These are phyloP conservation scores for Sequoia sempervirens DNA, from an alignment of 75 land plant genomes.

Conservation along the genomic window DNA sequence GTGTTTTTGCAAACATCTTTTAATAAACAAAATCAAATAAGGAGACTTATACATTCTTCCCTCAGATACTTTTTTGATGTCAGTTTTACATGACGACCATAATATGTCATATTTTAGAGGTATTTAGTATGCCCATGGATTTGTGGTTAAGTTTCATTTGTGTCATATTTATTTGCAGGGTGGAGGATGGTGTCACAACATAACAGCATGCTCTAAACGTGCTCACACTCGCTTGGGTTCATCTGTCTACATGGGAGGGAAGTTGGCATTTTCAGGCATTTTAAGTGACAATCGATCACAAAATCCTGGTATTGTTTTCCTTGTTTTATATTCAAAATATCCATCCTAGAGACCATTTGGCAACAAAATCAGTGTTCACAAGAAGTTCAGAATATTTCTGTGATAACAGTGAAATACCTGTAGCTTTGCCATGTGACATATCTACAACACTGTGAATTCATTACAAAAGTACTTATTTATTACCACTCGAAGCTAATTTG, in stretches of 20 bases:
- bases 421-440: not conserved
- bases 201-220: constrained; percentile 12
- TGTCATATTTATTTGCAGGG: constrained; percentile 4
- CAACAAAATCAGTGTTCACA: not conserved
- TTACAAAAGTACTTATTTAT: not conserved
- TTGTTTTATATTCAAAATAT: not conserved
- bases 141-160: not conserved
- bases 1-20: not conserved
- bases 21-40: not conserved
- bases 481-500: not conserved
- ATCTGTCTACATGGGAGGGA: constrained; percentile 5
- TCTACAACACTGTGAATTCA: not conserved
- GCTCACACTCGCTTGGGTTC: constrained; percentile 7
- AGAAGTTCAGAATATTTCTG: not conserved
- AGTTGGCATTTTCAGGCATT: constrained; percentile 1
- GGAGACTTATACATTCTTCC: not conserved
- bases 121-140: not conserved
- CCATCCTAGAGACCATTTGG: not conserved
- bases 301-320: not conserved
- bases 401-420: not conserved
- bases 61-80: not conserved
- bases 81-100: not conserved
- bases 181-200: constrained; percentile 16
- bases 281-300: constrained; percentile 1
- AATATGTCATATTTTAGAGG: not conserved